Evolutionary conservation across 1,139 yeast genomes (phyloP).

Genomic region (Sugiyamaella xylanicola): DNA sequence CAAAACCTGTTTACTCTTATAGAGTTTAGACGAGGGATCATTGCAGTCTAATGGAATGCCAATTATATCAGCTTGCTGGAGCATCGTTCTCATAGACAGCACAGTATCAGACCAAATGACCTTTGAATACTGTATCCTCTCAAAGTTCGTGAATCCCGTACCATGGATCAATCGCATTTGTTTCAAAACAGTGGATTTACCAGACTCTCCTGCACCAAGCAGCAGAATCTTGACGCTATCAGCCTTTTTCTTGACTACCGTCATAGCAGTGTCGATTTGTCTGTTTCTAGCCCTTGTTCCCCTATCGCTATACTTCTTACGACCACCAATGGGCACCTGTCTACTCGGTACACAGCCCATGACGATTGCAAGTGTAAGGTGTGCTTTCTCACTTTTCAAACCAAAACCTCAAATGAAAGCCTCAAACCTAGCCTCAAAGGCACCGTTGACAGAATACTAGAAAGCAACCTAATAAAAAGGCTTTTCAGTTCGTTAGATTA

Average conservation of each 20-base stretch:
- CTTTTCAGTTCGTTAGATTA: too few relatives aligned
- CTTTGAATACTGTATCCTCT: slow-evolving; percentile 76
- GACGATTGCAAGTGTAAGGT: too few relatives aligned
- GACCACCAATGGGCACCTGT: background rate
- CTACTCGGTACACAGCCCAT: background rate
- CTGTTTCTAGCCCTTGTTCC: background rate
- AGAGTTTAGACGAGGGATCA: slow-evolving; percentile 23
- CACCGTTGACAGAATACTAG: too few relatives aligned
- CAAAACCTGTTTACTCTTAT: slow-evolving; percentile 21
- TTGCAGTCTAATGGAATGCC: slow-evolving; percentile 34
- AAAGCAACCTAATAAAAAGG: too few relatives aligned
- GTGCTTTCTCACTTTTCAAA: too few relatives aligned
- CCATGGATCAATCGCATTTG: slow-evolving; percentile 87
- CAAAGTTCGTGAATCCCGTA: slow-evolving; percentile 80
- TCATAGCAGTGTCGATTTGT: slow-evolving; percentile 62
- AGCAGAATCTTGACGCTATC: slow-evolving; percentile 44
- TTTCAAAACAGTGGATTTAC: slow-evolving; percentile 93
- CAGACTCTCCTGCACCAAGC: slow-evolving; percentile 94
- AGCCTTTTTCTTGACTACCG: slow-evolving; percentile 54
- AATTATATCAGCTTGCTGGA: slow-evolving; percentile 46
- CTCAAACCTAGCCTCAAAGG: background rate
- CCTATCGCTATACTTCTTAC: background rate
- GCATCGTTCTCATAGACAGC: slow-evolving; percentile 81
- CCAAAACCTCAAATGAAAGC: too few relatives aligned
- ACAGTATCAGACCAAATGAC: slow-evolving; percentile 95